phyloP scores from a whole-genome alignment of 805 yeast genomes.

The Saturnispora mendoncae region DNA sequence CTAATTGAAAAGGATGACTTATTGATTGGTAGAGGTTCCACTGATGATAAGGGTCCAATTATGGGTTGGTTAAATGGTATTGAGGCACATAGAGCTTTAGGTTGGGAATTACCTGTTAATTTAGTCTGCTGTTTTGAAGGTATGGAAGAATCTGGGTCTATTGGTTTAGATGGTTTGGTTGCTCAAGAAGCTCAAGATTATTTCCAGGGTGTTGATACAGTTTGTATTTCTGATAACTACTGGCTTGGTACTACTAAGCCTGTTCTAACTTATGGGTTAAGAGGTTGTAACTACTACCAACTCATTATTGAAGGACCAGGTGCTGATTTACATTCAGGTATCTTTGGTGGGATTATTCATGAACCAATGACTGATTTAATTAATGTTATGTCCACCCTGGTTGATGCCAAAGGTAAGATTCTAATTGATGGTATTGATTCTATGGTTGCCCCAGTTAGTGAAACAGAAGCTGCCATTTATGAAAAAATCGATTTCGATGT shows the following conservation, averaged over 20 bases:
- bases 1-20: constrained; percentile 61
- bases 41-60: constrained; percentile 98
- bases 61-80: constrained; percentile 92
- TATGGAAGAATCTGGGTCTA: constrained; percentile 97
- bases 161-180: constrained; percentile 81
- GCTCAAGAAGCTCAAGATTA: constrained; percentile 68
- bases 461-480: constrained; percentile 67
- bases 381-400: constrained; percentile 67
- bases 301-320: constrained; percentile 79
- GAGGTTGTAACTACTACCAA: constrained; percentile 94
- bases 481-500: constrained; percentile 80
- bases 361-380: constrained; percentile 96
- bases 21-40: constrained; percentile 86
- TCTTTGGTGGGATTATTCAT: constrained; percentile 94
- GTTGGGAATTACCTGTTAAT: constrained; percentile 88
- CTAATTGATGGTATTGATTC: constrained; percentile 81
- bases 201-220: constrained; percentile 86
- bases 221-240: constrained; percentile 93
- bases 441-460: constrained; percentile 91
- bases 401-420: constrained; percentile 74
- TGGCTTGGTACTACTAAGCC: constrained; percentile 98
- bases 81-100: constrained; percentile 81
- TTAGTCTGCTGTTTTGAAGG: constrained; percentile 92
- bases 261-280: constrained; percentile 91
- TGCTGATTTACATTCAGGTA: constrained; percentile 95